These are phyloP conservation scores for Postia placenta DNA, from an alignment of 768 basidiomycete species.

Conservation along the genomic window DNA sequence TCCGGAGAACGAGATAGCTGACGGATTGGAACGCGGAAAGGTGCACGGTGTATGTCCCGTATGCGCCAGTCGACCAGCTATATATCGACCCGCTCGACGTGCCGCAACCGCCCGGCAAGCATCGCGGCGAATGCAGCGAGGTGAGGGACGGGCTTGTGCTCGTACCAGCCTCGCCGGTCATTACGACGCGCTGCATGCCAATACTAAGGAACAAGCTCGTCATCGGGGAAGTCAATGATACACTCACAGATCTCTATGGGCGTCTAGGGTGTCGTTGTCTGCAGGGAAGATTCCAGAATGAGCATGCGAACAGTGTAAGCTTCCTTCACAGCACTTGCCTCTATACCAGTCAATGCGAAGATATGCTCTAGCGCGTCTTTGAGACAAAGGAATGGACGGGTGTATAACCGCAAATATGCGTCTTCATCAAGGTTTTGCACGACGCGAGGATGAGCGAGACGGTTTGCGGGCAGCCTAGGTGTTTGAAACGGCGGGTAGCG, in stretches of 20 bases:
- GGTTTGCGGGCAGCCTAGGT: too few relatives aligned
- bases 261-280: too few relatives aligned
- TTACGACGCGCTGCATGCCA: background rate
- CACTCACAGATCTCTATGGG: background rate
- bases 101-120: background rate
- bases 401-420: too few relatives aligned
- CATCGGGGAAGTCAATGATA: background rate
- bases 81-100: background rate
- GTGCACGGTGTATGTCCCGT: background rate
- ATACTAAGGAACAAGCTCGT: background rate
- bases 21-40: background rate
- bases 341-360: too few relatives aligned
- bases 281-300: too few relatives aligned
- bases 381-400: too few relatives aligned
- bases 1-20: background rate
- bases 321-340: too few relatives aligned
- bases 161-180: background rate
- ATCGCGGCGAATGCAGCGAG: background rate
- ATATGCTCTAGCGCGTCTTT: too few relatives aligned
- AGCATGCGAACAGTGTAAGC: too few relatives aligned
- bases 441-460: too few relatives aligned
- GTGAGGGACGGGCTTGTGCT: background rate
- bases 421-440: too few relatives aligned
- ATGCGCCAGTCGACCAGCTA: background rate
- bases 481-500: too few relatives aligned